Evolutionary conservation across 2,329 filamentous ascomycete genomes (phyloP).

Genomic region (Epichloe aotearoae): DNA sequence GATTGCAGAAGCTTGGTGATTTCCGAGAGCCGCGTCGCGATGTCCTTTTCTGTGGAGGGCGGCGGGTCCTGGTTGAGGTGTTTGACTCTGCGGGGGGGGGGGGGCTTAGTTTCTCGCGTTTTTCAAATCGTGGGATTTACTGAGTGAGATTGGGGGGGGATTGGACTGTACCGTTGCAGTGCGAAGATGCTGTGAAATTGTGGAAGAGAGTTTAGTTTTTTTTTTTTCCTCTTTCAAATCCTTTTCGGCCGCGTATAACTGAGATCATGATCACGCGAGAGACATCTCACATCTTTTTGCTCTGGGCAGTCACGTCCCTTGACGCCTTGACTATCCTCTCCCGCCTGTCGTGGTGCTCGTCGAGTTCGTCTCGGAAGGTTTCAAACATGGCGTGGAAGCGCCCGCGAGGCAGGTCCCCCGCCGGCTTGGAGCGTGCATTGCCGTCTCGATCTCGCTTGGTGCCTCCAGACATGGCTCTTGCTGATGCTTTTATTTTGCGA

Average conservation of each 20-base stretch:
- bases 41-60: slow-evolving; percentile 54
- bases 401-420: slow-evolving; percentile 22
- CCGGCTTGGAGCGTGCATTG: slow-evolving; percentile 28
- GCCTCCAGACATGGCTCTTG: slow-evolving; percentile 23
- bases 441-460: slow-evolving; percentile 43
- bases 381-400: slow-evolving; percentile 67
- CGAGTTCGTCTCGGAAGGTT: slow-evolving; percentile 71
- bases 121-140: background rate
- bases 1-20: slow-evolving; percentile 56
- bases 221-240: no score
- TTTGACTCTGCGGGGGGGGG: slow-evolving; percentile 40
- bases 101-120: background rate
- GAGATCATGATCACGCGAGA: no score
- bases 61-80: slow-evolving; percentile 51
- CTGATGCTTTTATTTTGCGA: background rate
- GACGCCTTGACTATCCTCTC: slow-evolving; percentile 85
- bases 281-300: slow-evolving; percentile 78
- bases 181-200: slow-evolving; percentile 22
- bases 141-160: background rate
- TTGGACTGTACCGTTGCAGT: slow-evolving; percentile 22
- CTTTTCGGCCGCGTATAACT: background rate
- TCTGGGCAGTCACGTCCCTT: slow-evolving; percentile 81
- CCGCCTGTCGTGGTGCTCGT: slow-evolving; percentile 85
- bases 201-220: no score
- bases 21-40: slow-evolving; percentile 52